Base-by-base conservation (phyloP, 108 stramenopile species). In the Nitzschia sp. region DNA sequence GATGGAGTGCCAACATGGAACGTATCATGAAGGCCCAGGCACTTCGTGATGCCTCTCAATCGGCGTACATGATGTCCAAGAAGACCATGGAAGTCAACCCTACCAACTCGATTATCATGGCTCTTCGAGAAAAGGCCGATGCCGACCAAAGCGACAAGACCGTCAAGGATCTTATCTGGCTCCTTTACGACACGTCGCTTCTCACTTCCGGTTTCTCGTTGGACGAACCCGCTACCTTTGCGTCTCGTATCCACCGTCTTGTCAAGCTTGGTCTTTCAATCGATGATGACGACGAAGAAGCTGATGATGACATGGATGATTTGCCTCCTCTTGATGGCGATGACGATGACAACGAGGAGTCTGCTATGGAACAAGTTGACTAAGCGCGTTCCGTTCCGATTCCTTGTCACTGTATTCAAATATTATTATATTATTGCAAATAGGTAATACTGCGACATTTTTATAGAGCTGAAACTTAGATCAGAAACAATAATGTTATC, bases 81-180 rank as follows among this genome's bases (percentile, higher is more conserved):
- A 99, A 99, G 96, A 99, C 98, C 60, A 94, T 99, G 95, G 99
- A 99, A 83, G 87, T 99, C 93, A 99, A 99, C 93, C 99, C 98
- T 19, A 83, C 75, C 70, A 98, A 99, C 96, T 91, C 98, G 59
- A 99, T 99, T 83, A 95, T 99, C 73, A 79, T 71, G 56, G 95
- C 98, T 22, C 95, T 99, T 58, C 92, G 98, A 63, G 96, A 98
- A 53, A 99, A 99, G 91, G 97, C 98, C 30, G 95, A 96, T 50
- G 98, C 98, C 29, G 98, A 99, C 66, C 96, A 98, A 72, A 79
- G 80, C 69, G 99, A 99, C 82, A 98, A 98, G 97, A 99, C 99
- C 38, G 97, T 99, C 47, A 99, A 99, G 96, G 99, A 99, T 81
- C 83, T 99, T 21, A 98, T 99, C 87, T 99, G 98, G 98, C 89